phyloP scores from a whole-genome alignment of 2,329 filamentous ascomycete species.

The Venturia pyrina region DNA sequence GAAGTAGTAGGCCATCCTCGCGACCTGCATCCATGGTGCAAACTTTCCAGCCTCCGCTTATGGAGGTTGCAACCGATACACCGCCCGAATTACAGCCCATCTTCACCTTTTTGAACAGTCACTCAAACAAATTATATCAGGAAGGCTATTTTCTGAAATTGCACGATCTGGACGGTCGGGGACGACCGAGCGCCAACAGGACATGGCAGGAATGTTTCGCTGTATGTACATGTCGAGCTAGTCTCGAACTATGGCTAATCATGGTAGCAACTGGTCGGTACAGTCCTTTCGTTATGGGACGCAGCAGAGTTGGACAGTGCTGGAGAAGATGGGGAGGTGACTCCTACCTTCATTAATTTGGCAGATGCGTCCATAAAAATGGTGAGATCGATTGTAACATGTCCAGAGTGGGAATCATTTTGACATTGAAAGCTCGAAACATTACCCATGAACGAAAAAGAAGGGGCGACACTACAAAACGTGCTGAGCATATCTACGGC shows the following conservation, averaged over 20 bases:
- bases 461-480: slow-evolving; percentile 78
- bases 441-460: slow-evolving; percentile 67
- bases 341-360: slow-evolving; percentile 90
- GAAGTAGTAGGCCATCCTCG: slow-evolving; percentile 43
- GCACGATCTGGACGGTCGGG: slow-evolving; percentile 87
- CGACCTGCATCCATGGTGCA: slow-evolving; percentile 80
- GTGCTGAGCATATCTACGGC: slow-evolving; percentile 94
- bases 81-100: slow-evolving; percentile 89
- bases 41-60: slow-evolving; percentile 72
- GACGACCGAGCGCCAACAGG: slow-evolving; percentile 68
- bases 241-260: background rate
- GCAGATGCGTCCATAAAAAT: slow-evolving; percentile 98
- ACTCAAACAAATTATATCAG: slow-evolving; percentile 93
- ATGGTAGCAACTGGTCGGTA: slow-evolving; percentile 81
- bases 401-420: slow-evolving; percentile 15
- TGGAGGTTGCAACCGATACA: slow-evolving; percentile 77
- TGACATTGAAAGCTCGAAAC: slow-evolving; percentile 44
- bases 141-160: slow-evolving; percentile 97
- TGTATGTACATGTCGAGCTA: background rate
- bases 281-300: slow-evolving; percentile 91
- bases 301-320: slow-evolving; percentile 82
- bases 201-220: slow-evolving; percentile 87
- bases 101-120: slow-evolving; percentile 87
- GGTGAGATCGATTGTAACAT: slow-evolving; percentile 43
- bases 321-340: slow-evolving; percentile 72